Base-by-base conservation (phyloP, 2,329 filamentous ascomycete species). In the Colletotrichum caudatum region DNA sequence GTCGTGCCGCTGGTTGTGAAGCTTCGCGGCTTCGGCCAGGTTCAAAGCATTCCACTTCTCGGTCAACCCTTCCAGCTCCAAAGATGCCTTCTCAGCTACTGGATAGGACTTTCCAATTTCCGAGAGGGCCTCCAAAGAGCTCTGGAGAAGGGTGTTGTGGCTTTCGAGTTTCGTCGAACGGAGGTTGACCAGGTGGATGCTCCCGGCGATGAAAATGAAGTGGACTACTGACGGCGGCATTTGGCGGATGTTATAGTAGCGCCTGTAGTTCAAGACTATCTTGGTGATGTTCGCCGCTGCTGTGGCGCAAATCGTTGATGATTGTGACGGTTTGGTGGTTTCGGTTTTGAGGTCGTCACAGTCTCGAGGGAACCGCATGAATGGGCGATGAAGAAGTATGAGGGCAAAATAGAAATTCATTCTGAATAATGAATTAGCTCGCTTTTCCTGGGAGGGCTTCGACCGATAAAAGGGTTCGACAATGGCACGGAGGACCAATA, bases 381-480 rank as follows among this genome's bases (percentile, higher is more conserved):
- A 72, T 4, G 69, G 66, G 11, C 69, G 69, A 16, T 72, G 65
- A 1, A 72, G 69, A 3, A 69, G 51, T 3, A 72, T 46, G 5
- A 64, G 39, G 29, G 18, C 51, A 20, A 69, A 69, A 20, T 69
- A 69, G 8, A 72, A 64, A 0, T 20, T 64, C 65, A 72, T 69
- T 7, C 69, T 72, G 8, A 2, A 12, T 26, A 6, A 9, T 12
- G 0, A 9, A 5, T 56, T 11, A 68, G 58, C 50, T 48, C 1
- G 5, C 6, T 12, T 12, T 11, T 16, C 20, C 16, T 3, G 2
- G 8, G 6, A 16, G 0, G 26, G 16, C 9, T 9, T 20, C 18
- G 4, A 26, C 26, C 12, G 1, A 5, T 11, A 4, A 3, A 23
- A 3, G 3, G 7, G 57, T 35, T 12, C 9, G 23, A n/a, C 18